Percentiles rank a stretch among this genome's conserved stretches.
These are phyloP conservation scores for Fusarium vanettenii DNA, from an alignment of 2,329 filamentous ascomycete species.

Conservation along the genomic window DNA sequence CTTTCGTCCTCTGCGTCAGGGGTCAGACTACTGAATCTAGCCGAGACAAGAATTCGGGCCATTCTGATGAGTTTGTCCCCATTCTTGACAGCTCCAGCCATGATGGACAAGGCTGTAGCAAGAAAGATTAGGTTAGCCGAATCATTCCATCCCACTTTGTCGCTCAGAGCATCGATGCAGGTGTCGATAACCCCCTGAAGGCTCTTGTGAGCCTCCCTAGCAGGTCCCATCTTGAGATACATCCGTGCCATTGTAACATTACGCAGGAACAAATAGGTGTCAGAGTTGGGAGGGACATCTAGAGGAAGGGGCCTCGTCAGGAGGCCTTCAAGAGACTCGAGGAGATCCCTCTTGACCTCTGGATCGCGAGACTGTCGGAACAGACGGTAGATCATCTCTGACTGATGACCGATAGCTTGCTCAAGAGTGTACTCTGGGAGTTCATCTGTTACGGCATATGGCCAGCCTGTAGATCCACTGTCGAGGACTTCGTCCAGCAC, in stretches of 20 bases:
- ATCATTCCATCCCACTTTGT: conserved; percentile 44
- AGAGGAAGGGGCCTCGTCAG: conserved; percentile 31
- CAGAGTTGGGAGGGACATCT: conserved; percentile 31
- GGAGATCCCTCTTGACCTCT: conserved; percentile 26
- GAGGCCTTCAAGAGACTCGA: conserved; percentile 26
- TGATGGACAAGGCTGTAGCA: conserved; percentile 24
- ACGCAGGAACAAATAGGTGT: conserved; percentile 11
- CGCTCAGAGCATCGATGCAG: conserved; percentile 32
- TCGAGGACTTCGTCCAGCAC: conserved; percentile 39
- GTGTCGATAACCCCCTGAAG: conserved; percentile 33
- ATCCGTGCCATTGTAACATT: conserved; percentile 37
- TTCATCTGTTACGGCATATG: conserved; percentile 37
- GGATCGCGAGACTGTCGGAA: conserved; percentile 38
- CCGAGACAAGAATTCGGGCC: conserved; percentile 39
- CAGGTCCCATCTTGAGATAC: conserved; percentile 40
- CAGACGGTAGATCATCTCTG: conserved; percentile 32
- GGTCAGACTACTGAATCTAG: conserved; percentile 39
- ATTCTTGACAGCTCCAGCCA: conserved; percentile 20
- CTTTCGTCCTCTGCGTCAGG: background rate
- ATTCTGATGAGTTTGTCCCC: conserved; percentile 22
- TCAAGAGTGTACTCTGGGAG: conserved; percentile 20
- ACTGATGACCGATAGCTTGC: conserved; percentile 23
- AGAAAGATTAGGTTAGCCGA: conserved; percentile 26
- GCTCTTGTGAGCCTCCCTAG: conserved; percentile 32
- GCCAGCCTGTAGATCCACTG: conserved; percentile 33